phyloP scores from a whole-genome alignment of 208 protist species.

The Trichomonas gallinae region DNA sequence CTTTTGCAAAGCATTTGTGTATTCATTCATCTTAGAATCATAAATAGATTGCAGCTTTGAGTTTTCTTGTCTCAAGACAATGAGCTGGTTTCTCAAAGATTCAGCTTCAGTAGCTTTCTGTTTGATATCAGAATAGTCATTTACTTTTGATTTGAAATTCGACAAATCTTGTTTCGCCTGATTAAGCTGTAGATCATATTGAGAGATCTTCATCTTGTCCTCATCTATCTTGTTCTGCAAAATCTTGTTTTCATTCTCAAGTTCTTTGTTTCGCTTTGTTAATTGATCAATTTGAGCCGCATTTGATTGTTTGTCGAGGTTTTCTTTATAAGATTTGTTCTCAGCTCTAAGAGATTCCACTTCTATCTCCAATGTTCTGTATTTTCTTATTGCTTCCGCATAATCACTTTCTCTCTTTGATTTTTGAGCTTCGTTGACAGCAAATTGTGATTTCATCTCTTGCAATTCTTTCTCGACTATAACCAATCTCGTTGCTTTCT shows the following conservation, averaged over 20 bases:
- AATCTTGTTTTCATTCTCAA: no score
- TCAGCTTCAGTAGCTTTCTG: neutral
- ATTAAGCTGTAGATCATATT: no score
- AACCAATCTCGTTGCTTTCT: neutral
- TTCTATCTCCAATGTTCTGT: neutral
- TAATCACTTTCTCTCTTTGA: neutral
- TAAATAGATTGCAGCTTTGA: neutral
- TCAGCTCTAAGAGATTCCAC: neutral
- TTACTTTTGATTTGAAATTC: neutral
- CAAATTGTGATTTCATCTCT: neutral
- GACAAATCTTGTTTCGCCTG: no score
- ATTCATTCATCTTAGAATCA: neutral
- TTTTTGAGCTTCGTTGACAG: neutral
- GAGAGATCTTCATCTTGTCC: no score
- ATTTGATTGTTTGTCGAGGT: neutral
- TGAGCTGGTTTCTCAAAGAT: neutral
- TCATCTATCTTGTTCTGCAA: no score
- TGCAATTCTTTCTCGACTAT: neutral
- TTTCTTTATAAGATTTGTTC: neutral
- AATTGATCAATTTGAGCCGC: no score
- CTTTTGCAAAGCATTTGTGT: neutral
- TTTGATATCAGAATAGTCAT: neutral
- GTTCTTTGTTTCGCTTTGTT: no score
- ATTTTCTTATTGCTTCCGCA: neutral
- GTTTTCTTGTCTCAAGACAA: neutral